Conservation (phyloP, 192 early-diverging fungal genomes). For the Backusella psychrophila region DNA sequence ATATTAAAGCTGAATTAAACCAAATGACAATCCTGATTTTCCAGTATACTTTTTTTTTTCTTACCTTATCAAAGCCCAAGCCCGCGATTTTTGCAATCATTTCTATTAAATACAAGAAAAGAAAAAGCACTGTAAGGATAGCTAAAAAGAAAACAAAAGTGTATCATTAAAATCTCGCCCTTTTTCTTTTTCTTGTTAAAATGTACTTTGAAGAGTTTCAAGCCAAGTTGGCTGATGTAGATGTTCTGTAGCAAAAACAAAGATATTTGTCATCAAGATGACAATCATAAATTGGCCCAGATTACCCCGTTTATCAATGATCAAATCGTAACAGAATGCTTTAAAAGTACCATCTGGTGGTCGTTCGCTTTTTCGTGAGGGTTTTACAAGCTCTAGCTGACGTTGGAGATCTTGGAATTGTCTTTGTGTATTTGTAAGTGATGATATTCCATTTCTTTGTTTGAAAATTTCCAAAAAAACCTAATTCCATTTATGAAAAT, state of each 20-base stretch:
- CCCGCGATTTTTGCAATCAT: conserved; percentile 10
- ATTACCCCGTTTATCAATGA: conserved; percentile 9
- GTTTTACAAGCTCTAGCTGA: conserved; percentile 10
- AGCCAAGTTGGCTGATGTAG: conserved; percentile 17
- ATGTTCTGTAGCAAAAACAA: conserved; percentile 16
- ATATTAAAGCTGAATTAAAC: not conserved
- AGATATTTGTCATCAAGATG: conserved; percentile 15
- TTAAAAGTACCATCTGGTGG: conserved; percentile 7
- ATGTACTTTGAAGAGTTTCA: conserved; percentile 3
- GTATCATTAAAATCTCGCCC: not conserved
- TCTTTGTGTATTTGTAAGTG: conserved; percentile 22
- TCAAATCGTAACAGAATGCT: conserved; percentile 15
- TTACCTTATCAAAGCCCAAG: conserved; percentile 4
- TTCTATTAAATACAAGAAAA: conserved; percentile 11
- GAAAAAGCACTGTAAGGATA: not conserved
- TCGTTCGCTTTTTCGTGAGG: not conserved
- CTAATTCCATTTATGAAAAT: not conserved
- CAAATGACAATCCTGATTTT: not conserved
- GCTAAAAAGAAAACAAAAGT: not conserved
- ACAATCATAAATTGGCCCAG: not conserved
- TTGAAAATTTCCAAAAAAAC: conserved; percentile 31
- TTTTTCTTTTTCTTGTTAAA: not conserved
- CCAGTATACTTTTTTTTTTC: not conserved
- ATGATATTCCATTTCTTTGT: conserved; percentile 31
- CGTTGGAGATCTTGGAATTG: conserved; percentile 28